phyloP scores from a whole-genome alignment of 257 asterid genomes.

The Solanum corneliomulleri region DNA sequence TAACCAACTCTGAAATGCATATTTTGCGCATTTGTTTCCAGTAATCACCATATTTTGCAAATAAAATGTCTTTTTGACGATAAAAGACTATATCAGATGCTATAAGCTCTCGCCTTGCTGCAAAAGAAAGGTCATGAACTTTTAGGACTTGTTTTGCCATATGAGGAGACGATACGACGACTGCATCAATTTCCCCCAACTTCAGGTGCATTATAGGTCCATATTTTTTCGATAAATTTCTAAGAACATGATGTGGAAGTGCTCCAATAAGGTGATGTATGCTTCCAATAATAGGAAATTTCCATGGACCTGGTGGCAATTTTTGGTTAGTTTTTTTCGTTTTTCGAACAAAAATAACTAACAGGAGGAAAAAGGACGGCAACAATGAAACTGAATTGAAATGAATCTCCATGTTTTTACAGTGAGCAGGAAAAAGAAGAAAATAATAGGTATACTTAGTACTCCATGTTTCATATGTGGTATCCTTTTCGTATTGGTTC shows the following conservation, averaged over 20 bases:
- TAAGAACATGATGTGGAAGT: neutral
- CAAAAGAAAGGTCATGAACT: neutral
- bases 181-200: neutral
- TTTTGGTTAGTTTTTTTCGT: neutral
- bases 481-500: no score
- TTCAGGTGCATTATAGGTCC: neutral
- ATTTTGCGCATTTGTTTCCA: conserved; percentile 3
- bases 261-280: neutral
- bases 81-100: neutral
- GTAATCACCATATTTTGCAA: neutral
- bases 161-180: conserved; percentile 1
- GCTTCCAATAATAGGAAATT: neutral
- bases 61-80: neutral
- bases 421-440: neutral
- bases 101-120: neutral
- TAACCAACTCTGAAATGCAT: neutral
- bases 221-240: neutral
- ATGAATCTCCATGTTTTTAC: neutral
- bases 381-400: neutral
- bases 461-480: no score
- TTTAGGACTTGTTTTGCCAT: neutral
- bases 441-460: no score
- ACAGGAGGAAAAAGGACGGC: neutral
- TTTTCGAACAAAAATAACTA: neutral
- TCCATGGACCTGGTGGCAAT: conserved; percentile 2